Base-by-base conservation (phyloP, 2,329 filamentous ascomycete species). In the Neocatenulostroma microsporum region DNA sequence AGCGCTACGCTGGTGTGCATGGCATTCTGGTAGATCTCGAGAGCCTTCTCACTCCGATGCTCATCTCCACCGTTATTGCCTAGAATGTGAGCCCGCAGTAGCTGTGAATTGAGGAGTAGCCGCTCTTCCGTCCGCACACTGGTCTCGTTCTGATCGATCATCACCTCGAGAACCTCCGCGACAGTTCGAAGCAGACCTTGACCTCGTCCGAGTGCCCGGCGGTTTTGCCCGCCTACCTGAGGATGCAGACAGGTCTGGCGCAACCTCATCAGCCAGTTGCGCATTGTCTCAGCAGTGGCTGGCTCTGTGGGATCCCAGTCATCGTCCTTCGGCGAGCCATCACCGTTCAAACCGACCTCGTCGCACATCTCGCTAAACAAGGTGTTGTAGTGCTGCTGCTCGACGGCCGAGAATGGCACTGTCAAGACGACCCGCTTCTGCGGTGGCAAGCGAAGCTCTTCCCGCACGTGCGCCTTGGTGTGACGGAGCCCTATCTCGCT, bases 351-450 rank as follows among this genome's bases (percentile, higher is more conserved):
- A 2, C 75, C 78, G 44, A 80, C 83, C 1, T 76, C 75, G 19
- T 78, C 70, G 34, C 78, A 78, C 75, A 94, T 86, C 43, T 84
- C 69, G 31, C 78, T 72, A 54, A 89, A 87, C 2, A 94, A 61
- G 5, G 78, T 75, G 27, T 74, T 70, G 53, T 96, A 96, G 53
- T 94, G 79, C 54, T 95, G 85, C 54, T 95, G 84, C 56, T 96
- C 91, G 9, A 96, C 76, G 0, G 84, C 77, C 0, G 83, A 91
- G 53, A 96, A 94, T 0, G 91, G 86, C 57, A 94, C 79, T 2
- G 82, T 91, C 40, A 96, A 84, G 9, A 94, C 80, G 44, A 86
- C 80, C 8, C 91, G 78, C 53, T 83, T 88, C 55, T 98, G 91
- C 1, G 77, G 69, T 8, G 91, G 91, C 9, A 98, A 62, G 2